Conservation (phyloP, 106 monocot genomes). For the Acorus calamus region DNA sequence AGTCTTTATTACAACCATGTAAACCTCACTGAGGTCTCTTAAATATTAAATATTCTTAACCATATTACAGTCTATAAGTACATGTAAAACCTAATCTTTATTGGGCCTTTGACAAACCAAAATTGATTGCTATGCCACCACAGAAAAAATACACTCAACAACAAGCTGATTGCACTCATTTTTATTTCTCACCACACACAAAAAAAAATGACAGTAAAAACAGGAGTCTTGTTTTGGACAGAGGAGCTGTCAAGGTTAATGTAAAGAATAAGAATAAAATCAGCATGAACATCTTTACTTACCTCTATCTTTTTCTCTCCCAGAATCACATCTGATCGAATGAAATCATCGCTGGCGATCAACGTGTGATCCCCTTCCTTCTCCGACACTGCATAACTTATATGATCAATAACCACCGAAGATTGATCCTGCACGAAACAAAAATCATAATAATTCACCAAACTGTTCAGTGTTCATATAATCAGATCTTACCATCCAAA, state of each 20-base stretch:
- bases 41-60: too few species aligned
- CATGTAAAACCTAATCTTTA: too few species aligned
- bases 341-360: conserved; percentile 70
- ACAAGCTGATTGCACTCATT: too few species aligned
- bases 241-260: too few species aligned
- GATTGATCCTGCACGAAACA: conserved; percentile 40
- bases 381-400: conserved; percentile 59
- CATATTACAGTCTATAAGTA: too few species aligned
- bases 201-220: background rate
- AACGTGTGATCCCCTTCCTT: conserved; percentile 74
- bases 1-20: too few species aligned
- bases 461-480: background rate
- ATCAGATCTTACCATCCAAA: conserved; percentile 2
- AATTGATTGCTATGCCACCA: too few species aligned
- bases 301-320: conserved; percentile 72
- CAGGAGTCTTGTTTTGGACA: too few species aligned
- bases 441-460: background rate
- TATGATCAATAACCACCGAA: conserved; percentile 76
- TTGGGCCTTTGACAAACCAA: too few species aligned
- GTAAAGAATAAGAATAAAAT: too few species aligned
- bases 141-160: too few species aligned
- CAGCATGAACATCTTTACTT: background rate
- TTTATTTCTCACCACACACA: background rate
- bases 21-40: too few species aligned
- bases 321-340: conserved; percentile 70